Evolutionary conservation across 1,284 basidiomycete genomes (phyloP).

Genomic region (Trametes hirsuta): DNA sequence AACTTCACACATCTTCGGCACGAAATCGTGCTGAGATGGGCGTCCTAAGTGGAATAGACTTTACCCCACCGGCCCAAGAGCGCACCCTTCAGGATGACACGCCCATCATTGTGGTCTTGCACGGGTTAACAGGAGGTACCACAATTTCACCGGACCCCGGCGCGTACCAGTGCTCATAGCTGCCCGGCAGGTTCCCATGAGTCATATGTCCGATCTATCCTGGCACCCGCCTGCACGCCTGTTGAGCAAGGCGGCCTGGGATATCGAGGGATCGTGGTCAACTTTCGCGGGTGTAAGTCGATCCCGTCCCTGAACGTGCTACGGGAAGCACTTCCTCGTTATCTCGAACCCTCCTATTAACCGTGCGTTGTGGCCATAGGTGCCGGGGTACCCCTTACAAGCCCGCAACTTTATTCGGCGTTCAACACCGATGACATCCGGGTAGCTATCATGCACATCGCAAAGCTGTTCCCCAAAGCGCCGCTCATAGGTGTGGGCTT

Average conservation of each 20-base stretch:
- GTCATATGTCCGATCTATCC: constrained; percentile 83
- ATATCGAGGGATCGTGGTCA: constrained; percentile 86
- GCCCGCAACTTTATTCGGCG: constrained; percentile 85
- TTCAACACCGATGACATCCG: constrained; percentile 87
- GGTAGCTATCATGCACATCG: constrained; percentile 79
- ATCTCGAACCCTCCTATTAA: constrained; percentile 4
- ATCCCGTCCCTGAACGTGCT: constrained; percentile 5
- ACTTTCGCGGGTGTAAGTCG: constrained; percentile 87
- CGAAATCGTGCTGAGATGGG: constrained; percentile 2
- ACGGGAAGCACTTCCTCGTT: constrained; percentile 3
- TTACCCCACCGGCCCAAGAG: constrained; percentile 60
- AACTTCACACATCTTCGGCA: not conserved
- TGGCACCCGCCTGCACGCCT: constrained; percentile 72
- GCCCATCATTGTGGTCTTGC: constrained; percentile 84
- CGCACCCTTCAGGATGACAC: constrained; percentile 58
- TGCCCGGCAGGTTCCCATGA: constrained; percentile 75
- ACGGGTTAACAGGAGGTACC: constrained; percentile 86
- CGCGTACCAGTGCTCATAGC: constrained; percentile 13
- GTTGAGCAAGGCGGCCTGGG: constrained; percentile 80
- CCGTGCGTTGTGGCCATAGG: constrained; percentile 43
- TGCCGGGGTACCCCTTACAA: constrained; percentile 83
- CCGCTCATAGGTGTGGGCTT: constrained; percentile 90
- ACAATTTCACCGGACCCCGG: constrained; percentile 7
- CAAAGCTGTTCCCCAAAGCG: constrained; percentile 76
- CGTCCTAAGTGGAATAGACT: constrained; percentile 68